Conservation (phyloP, 2,329 filamentous ascomycete genomes). For the Claviceps pazoutovae region DNA sequence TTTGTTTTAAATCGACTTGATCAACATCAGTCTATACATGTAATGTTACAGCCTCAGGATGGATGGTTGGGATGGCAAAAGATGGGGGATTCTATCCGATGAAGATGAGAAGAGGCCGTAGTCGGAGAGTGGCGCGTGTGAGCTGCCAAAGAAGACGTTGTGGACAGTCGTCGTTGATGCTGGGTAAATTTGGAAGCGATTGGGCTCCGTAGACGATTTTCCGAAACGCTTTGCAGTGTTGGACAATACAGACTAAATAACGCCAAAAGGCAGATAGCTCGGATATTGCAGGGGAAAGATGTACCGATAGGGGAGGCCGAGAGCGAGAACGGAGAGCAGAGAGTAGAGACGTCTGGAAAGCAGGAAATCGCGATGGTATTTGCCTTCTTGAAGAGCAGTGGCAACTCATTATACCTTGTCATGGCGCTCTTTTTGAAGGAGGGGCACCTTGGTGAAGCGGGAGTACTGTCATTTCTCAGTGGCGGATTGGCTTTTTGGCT, state of each 20-base stretch:
- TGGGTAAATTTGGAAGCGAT: background rate
- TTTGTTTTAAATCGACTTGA: background rate
- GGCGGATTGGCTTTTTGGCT: background rate
- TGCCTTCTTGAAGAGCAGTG: background rate
- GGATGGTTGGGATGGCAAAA: background rate
- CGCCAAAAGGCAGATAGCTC: background rate
- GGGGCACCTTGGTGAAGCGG: background rate
- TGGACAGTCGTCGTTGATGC: background rate
- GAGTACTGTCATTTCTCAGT: conserved; percentile 2
- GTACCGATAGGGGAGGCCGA: no score
- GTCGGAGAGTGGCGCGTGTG: background rate
- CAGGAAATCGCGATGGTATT: background rate
- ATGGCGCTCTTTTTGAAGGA: background rate
- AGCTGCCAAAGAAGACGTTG: background rate
- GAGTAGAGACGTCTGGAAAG: background rate
- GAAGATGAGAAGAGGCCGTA: background rate
- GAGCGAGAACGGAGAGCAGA: no score
- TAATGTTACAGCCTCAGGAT: no score
- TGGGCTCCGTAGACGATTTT: background rate
- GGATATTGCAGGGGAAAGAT: no score
- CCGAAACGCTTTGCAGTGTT: background rate
- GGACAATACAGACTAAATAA: background rate
- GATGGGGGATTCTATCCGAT: background rate
- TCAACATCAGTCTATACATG: background rate
- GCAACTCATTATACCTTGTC: background rate